phyloP scores from a whole-genome alignment of 2,329 filamentous ascomycete species.

The Colletotrichum lupini region DNA sequence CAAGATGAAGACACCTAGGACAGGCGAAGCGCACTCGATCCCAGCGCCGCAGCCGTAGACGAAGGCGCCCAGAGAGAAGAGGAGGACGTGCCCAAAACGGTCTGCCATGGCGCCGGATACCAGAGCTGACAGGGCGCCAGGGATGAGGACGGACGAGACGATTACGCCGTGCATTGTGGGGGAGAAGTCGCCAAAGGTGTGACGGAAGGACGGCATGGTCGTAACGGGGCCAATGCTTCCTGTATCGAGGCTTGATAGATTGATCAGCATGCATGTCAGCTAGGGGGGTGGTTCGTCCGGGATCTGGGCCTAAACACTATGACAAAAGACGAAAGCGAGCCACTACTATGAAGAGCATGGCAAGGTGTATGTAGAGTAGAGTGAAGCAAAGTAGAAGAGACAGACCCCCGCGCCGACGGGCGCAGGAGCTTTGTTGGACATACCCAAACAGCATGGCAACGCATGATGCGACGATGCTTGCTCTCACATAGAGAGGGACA shows the following conservation, averaged over 20 bases:
- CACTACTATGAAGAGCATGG: neutral
- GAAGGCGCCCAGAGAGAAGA: conserved; percentile 60
- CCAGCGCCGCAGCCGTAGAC: conserved; percentile 64
- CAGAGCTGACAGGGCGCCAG: conserved; percentile 68
- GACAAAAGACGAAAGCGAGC: neutral
- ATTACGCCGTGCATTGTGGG: conserved; percentile 68
- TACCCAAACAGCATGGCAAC: conserved; percentile 48
- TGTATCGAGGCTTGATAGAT: conserved; percentile 46
- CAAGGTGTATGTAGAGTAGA: too few species aligned
- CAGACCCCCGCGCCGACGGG: too few species aligned
- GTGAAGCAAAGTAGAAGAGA: neutral
- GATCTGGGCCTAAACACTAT: neutral
- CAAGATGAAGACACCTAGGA: conserved; percentile 62
- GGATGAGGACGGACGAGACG: conserved; percentile 69
- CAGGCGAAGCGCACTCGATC: conserved; percentile 49
- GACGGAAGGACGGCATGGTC: conserved; percentile 63
- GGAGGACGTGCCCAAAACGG: conserved; percentile 62
- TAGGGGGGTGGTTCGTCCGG: neutral
- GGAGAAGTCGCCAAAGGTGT: conserved; percentile 62
- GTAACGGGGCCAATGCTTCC: conserved; percentile 70
- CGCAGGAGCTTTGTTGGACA: neutral
- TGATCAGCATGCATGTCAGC: neutral
- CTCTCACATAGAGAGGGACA: conserved; percentile 43
- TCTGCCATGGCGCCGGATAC: conserved; percentile 66
- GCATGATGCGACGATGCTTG: conserved; percentile 44